phyloP scores from a whole-genome alignment of 371 early-diverging fungal species.

The Lichtheimia corymbifera region DNA sequence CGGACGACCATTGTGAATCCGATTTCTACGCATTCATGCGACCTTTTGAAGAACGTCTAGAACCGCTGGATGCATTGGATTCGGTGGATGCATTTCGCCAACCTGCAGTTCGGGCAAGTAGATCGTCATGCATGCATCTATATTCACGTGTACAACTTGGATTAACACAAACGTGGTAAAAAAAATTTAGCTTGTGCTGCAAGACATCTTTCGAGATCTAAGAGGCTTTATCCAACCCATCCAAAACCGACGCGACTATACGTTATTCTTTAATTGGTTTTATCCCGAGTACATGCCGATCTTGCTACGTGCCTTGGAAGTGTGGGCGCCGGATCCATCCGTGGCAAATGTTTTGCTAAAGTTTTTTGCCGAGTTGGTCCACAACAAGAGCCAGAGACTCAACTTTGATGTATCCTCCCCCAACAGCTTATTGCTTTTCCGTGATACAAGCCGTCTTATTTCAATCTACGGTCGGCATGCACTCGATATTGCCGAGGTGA shows the following conservation, averaged over 20 bases:
- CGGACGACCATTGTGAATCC: conserved; percentile 61
- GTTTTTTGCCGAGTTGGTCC: conserved; percentile 78
- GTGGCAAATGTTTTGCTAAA: conserved; percentile 72
- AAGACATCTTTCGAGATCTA: conserved; percentile 78
- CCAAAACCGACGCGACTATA: conserved; percentile 61
- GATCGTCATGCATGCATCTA: neutral
- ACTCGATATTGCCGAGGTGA: conserved; percentile 22
- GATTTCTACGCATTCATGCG: conserved; percentile 72
- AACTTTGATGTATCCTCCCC: conserved; percentile 84
- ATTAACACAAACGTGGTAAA: no score
- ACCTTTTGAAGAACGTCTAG: conserved; percentile 63
- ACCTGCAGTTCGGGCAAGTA: conserved; percentile 34
- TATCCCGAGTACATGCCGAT: conserved; percentile 65
- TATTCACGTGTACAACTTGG: no score
- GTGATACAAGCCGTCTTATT: conserved; percentile 74
- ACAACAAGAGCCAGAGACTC: conserved; percentile 79
- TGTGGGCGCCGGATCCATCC: conserved; percentile 62
- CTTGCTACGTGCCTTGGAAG: conserved; percentile 66
- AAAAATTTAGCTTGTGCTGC: conserved; percentile 28
- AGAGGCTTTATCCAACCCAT: conserved; percentile 78
- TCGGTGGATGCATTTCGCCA: conserved; percentile 45
- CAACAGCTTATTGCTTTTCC: conserved; percentile 86
- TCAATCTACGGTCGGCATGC: conserved; percentile 41
- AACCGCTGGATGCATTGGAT: conserved; percentile 35
- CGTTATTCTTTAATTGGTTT: conserved; percentile 86